Percentiles rank a stretch among this genome's conserved stretches.
phyloP scores from a whole-genome alignment of 352 stramenopile genomes.

The Pythium phragmitis region DNA sequence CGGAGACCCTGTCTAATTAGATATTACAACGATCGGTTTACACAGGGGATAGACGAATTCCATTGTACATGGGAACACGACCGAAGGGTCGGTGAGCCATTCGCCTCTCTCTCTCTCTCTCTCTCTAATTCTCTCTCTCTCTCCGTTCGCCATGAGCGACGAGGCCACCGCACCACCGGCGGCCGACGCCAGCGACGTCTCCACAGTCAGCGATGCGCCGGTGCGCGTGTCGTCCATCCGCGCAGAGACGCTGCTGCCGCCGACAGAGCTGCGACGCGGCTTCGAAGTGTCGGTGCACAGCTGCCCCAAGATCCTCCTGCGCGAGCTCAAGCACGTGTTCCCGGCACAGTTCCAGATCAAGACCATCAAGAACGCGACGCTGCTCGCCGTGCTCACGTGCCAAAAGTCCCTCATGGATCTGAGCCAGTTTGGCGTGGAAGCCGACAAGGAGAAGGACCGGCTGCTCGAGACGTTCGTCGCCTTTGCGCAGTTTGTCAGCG shows the following conservation, averaged over 20 bases:
- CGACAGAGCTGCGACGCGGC: slow-evolving; percentile 53
- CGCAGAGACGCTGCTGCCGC: slow-evolving; percentile 45
- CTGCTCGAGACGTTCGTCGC: slow-evolving; percentile 95
- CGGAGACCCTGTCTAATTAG: background rate
- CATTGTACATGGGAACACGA: background rate
- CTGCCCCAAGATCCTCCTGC: slow-evolving; percentile 67
- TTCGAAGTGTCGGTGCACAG: slow-evolving; percentile 84
- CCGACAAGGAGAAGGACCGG: slow-evolving; percentile 95
- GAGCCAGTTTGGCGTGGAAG: slow-evolving; percentile 92
- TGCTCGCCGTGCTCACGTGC: slow-evolving; percentile 93
- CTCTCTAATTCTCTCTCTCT: too few relatives aligned
- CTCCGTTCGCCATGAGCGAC: background rate
- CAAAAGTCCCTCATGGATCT: slow-evolving; percentile 93
- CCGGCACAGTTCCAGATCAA: slow-evolving; percentile 46
- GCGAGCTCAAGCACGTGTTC: slow-evolving; percentile 84
- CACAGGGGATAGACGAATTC: background rate
- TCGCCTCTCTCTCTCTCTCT: background rate
- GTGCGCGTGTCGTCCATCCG: slow-evolving; percentile 14
- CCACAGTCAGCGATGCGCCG: background rate
- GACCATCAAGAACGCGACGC: slow-evolving; percentile 32
- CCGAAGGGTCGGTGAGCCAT: background rate
- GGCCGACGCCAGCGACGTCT: background rate
- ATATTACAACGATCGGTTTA: background rate
- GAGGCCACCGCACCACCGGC: background rate
- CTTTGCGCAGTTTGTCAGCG: slow-evolving; percentile 88